Conservation (phyloP, 352 stramenopile species). For the Phytopythium oedochilum region DNA sequence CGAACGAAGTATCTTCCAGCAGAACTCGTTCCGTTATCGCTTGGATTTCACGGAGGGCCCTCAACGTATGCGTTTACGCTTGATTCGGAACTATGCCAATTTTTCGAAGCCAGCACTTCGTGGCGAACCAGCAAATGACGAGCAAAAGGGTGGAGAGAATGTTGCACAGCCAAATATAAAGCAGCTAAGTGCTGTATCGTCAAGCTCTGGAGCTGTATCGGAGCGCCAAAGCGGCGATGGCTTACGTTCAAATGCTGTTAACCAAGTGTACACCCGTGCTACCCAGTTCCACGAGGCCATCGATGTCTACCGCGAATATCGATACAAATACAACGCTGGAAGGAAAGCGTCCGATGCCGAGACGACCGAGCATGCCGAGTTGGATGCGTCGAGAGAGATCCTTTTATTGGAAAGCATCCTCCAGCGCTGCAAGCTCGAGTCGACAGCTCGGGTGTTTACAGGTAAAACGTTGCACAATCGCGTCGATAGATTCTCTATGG, state of each 20-base stretch:
- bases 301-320: constrained; percentile 35
- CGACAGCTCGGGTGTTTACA: constrained; percentile 9
- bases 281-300: constrained; percentile 54
- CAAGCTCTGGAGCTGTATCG: neutral
- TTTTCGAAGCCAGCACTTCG: neutral
- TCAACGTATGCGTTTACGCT: constrained; percentile 40
- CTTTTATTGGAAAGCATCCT: constrained; percentile 11
- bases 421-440: constrained; percentile 15
- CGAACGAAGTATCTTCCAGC: constrained; percentile 46
- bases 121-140: neutral
- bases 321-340: constrained; percentile 10
- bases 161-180: neutral
- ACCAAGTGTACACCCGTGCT: neutral
- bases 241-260: neutral
- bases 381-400: neutral
- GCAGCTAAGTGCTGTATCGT: neutral
- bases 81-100: constrained; percentile 29
- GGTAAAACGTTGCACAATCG: neutral
- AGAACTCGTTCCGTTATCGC: constrained; percentile 25
- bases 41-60: constrained; percentile 51
- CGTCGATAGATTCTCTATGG: neutral
- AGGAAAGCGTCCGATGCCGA: neutral
- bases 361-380: neutral
- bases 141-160: neutral
- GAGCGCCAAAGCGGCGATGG: neutral